Evolutionary conservation across 202 grass and related monocot species (phyloP), one percentile per base, ranked within the genome.

Genomic region (Setaria viridis): DNA sequence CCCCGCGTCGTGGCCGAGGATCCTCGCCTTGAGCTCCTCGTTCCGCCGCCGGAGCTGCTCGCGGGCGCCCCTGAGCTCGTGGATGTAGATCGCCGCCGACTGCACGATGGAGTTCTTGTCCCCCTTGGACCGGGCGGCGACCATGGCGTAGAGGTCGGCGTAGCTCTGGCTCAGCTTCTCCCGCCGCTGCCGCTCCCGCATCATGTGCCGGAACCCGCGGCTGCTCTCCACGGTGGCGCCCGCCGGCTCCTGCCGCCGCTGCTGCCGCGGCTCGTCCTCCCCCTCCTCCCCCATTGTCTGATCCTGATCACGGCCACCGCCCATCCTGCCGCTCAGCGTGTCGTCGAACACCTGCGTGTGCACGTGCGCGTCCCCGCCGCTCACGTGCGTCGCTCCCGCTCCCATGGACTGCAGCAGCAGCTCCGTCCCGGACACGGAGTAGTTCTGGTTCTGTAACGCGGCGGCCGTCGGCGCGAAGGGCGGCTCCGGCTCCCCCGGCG

Each of bases 141-240:
- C 75, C 48, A 94, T 80, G 49, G 86, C 78, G 81, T 96, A 78
- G 20, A 99, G 86, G 79, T 99, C 93, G 7, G 91, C 88, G 85
- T 99, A 99, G 88, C 88, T 99, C 86, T 99, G 91, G 87, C 96
- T 99, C 62, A 99, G 88, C 85, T 94, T 99, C 93, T 99, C 93
- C 11, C 96, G 91, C 72, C 96, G 90, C 76, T 99, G 93, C 42
- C 96, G 91, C 92, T 99, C 96, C 45, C 96, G 87, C 91, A 99
- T 99, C 96, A 99, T 99, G 81, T 96, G 96, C 11, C 93, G 85
- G 90, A 99, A 99, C 45, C 96, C 96, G 30, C 96, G 91, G 87
- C 93, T 99, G 49, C 66, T 91, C 91, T 89, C 93, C 9, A 83
- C 77, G 21, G 70, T 89, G 1, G 72, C 67, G 20, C 50, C 35